A percentile compares a stretch with the other conserved stretches of the same genome.
Evolutionary conservation across 768 basidiomycete genomes (phyloP).

Genomic region (Leucogyrophana mollusca): DNA sequence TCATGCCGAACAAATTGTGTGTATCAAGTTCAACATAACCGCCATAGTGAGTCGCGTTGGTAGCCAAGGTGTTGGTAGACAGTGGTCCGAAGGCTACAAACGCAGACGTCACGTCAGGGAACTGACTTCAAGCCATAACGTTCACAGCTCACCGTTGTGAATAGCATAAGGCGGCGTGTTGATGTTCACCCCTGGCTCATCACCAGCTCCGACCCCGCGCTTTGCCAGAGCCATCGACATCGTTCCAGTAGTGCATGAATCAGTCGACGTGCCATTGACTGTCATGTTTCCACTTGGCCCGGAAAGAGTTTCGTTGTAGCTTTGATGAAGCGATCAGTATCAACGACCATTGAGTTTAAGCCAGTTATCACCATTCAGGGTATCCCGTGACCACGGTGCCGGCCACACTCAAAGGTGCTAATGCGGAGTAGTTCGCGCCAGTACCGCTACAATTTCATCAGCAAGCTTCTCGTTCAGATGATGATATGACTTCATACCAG

Average conservation of each 20-base stretch:
- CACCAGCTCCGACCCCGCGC: constrained; percentile 52
- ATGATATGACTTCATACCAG: constrained; percentile 34
- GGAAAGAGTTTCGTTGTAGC: constrained; percentile 60
- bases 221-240: constrained; percentile 22
- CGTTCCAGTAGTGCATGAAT: constrained; percentile 28
- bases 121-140: too few species aligned
- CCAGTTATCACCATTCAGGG: constrained; percentile 58
- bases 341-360: background rate
- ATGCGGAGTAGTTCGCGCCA: constrained; percentile 53
- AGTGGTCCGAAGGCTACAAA: constrained; percentile 52
- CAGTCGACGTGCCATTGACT: constrained; percentile 63
- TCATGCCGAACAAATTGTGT: constrained; percentile 70
- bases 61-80: constrained; percentile 56
- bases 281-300: constrained; percentile 77
- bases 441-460: constrained; percentile 38
- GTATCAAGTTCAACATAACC: constrained; percentile 65
- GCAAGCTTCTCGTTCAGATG: constrained; percentile 1
- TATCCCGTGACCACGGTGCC: constrained; percentile 54
- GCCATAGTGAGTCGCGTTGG: constrained; percentile 67
- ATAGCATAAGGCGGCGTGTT: constrained; percentile 67
- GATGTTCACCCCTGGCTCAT: constrained; percentile 45
- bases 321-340: constrained; percentile 17
- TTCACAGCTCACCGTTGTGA: constrained; percentile 64
- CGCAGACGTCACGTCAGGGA: too few species aligned
- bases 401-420: constrained; percentile 51